Evolutionary conservation across 306 rosid genomes (phyloP).

Genomic region (Betula pendula): DNA sequence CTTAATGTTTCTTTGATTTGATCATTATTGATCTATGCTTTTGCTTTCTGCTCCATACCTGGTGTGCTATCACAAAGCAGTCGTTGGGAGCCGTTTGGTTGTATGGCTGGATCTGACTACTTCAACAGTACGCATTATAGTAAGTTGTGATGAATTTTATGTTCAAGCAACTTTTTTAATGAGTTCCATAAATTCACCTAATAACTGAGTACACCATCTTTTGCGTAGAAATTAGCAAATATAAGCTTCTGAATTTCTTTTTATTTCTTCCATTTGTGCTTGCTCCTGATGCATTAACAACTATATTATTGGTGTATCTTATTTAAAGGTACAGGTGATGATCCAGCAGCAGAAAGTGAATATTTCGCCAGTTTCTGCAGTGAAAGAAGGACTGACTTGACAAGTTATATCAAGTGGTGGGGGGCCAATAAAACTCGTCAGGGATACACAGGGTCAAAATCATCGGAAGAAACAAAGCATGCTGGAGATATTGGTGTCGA

Average conservation of each 20-base stretch:
- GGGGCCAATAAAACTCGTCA: conserved; percentile 75
- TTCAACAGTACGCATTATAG: conserved; percentile 70
- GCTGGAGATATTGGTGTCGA: conserved; percentile 71
- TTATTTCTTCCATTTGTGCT: conserved; percentile 10
- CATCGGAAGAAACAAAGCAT: conserved; percentile 66
- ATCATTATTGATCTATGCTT: conserved; percentile 27
- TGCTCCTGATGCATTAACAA: conserved; percentile 11
- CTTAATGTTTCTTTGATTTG: conserved; percentile 10
- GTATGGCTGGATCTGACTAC: conserved; percentile 85
- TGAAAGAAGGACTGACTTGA: conserved; percentile 86
- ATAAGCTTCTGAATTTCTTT: not conserved
- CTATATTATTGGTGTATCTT: conserved; percentile 29
- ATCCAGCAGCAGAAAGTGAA: conserved; percentile 78
- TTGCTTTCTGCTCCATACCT: conserved; percentile 37
- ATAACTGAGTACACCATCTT: conserved; percentile 9
- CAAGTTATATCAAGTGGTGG: conserved; percentile 94
- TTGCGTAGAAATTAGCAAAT: conserved; percentile 10
- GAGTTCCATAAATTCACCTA: not conserved
- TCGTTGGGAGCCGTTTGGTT: conserved; percentile 91
- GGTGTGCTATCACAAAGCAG: conserved; percentile 43
- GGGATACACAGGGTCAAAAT: conserved; percentile 54
- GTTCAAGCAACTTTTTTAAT: conserved; percentile 22
- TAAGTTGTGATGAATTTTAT: conserved; percentile 41
- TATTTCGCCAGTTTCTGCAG: conserved; percentile 55
- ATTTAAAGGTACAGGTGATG: conserved; percentile 60